Evolutionary conservation across 768 basidiomycete species (phyloP).

Genomic region (Auricularia sp.): DNA sequence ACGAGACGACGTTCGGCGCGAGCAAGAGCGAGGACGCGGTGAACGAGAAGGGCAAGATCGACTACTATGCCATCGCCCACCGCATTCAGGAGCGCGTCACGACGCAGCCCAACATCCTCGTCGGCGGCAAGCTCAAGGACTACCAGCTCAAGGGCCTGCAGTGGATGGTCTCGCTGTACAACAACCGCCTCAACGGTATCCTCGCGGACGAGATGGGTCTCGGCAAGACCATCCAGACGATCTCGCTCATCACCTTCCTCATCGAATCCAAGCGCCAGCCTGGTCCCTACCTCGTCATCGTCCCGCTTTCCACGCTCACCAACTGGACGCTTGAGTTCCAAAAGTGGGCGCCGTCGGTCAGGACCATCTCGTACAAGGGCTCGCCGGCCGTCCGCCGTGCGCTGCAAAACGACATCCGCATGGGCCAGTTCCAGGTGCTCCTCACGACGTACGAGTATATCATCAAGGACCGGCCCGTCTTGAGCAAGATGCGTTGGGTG

Average conservation of each 20-base stretch:
- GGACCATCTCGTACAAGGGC: constrained; percentile 80
- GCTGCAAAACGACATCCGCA: constrained; percentile 65
- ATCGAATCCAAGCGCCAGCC: constrained; percentile 83
- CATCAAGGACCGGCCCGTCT: constrained; percentile 87
- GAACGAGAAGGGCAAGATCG: constrained; percentile 60
- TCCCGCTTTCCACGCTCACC: constrained; percentile 91
- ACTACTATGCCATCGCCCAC: constrained; percentile 96
- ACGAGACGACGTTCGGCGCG: constrained; percentile 87
- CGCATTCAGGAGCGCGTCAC: constrained; percentile 78
- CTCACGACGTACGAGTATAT: constrained; percentile 96
- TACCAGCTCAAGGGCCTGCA: constrained; percentile 92
- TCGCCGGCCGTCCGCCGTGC: constrained; percentile 74
- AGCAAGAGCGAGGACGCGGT: constrained; percentile 47
- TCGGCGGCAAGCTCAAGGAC: constrained; percentile 87
- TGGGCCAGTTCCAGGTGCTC: constrained; percentile 81
- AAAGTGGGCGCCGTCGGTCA: constrained; percentile 88
- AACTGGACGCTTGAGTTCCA: constrained; percentile 96
- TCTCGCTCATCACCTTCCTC: constrained; percentile 89
- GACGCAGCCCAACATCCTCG: constrained; percentile 59
- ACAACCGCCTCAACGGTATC: constrained; percentile 91
- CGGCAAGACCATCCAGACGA: constrained; percentile 90
- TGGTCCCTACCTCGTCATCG: constrained; percentile 93
- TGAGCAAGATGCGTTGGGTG: constrained; percentile 88
- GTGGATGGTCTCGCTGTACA: constrained; percentile 98
- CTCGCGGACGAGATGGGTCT: constrained; percentile 97